Evolutionary conservation across 768 basidiomycete genomes (phyloP).

Genomic region (Trametes cingulata): DNA sequence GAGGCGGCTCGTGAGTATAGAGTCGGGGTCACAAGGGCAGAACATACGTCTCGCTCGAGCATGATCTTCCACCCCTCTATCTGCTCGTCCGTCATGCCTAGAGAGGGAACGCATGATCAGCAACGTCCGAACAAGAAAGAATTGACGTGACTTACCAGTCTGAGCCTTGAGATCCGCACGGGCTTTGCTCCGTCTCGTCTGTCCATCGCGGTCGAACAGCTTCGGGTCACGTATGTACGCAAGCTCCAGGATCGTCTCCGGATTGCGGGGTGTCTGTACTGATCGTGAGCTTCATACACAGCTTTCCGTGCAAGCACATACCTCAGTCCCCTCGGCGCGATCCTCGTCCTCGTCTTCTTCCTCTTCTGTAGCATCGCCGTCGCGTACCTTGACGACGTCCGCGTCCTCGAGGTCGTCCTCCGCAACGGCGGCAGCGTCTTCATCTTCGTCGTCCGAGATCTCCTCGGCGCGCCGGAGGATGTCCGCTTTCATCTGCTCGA

Average conservation of each 20-base stretch:
- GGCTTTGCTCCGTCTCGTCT: conserved; percentile 68
- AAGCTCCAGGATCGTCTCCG: conserved; percentile 69
- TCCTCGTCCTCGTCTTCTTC: conserved; percentile 40
- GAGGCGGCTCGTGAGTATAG: no score
- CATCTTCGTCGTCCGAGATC: conserved; percentile 63
- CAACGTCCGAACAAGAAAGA: neutral
- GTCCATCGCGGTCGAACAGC: conserved; percentile 74
- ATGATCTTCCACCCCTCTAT: conserved; percentile 92
- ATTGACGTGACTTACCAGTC: conserved; percentile 50
- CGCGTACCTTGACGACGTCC: conserved; percentile 53
- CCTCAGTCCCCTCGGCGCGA: conserved; percentile 21
- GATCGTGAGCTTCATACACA: neutral
- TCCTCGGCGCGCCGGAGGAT: conserved; percentile 78
- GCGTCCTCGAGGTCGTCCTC: conserved; percentile 57
- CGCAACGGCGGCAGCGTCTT: conserved; percentile 31
- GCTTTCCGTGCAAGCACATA: neutral
- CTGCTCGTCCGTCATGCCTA: conserved; percentile 80
- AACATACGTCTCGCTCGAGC: conserved; percentile 82
- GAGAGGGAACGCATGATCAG: neutral
- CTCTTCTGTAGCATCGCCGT: conserved; percentile 56
- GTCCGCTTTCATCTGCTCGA: conserved; percentile 80
- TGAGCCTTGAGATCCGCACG: conserved; percentile 64
- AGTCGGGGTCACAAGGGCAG: no score
- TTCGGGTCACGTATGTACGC: conserved; percentile 76
- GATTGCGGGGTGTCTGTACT: conserved; percentile 32